Conservation (phyloP, 495 filamentous ascomycete genomes). For the Hyaloscypha hepaticicola region DNA sequence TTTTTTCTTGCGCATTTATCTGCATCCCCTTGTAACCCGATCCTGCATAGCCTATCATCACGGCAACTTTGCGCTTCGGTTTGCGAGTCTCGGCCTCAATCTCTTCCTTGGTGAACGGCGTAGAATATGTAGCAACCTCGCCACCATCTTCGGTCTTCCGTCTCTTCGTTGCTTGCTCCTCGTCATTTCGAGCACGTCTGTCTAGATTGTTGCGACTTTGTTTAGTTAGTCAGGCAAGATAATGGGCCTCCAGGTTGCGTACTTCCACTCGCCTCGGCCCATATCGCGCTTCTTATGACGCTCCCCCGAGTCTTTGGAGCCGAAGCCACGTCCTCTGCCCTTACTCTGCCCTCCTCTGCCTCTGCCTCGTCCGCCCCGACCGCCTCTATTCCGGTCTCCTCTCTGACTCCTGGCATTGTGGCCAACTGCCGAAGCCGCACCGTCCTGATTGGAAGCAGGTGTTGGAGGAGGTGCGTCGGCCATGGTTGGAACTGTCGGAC, state of each 20-base stretch:
- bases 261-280: conserved; percentile 65
- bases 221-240: conserved; percentile 54
- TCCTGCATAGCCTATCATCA: conserved; percentile 91
- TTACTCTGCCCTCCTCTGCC: conserved; percentile 40
- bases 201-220: conserved; percentile 60
- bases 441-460: not conserved
- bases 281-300: conserved; percentile 62
- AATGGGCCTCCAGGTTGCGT: conserved; percentile 8
- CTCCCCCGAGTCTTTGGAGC: conserved; percentile 34
- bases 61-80: conserved; percentile 93
- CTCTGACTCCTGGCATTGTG: conserved; percentile 9
- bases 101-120: conserved; percentile 69
- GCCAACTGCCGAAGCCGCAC: conserved; percentile 1
- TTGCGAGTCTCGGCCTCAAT: conserved; percentile 79
- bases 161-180: conserved; percentile 56
- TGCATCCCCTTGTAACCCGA: conserved; percentile 99
- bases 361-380: conserved; percentile 23
- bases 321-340: conserved; percentile 22
- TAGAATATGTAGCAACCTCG: conserved; percentile 47
- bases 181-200: conserved; percentile 61
- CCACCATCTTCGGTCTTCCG: conserved; percentile 36
- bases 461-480: conserved; percentile 21
- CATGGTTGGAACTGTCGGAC: conserved; percentile 23
- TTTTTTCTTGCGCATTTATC: conserved; percentile 74
- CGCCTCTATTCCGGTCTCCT: conserved; percentile 15